Base-by-base conservation (phyloP, 2,329 filamentous ascomycete species). In the Colletotrichum chlorophyti region DNA sequence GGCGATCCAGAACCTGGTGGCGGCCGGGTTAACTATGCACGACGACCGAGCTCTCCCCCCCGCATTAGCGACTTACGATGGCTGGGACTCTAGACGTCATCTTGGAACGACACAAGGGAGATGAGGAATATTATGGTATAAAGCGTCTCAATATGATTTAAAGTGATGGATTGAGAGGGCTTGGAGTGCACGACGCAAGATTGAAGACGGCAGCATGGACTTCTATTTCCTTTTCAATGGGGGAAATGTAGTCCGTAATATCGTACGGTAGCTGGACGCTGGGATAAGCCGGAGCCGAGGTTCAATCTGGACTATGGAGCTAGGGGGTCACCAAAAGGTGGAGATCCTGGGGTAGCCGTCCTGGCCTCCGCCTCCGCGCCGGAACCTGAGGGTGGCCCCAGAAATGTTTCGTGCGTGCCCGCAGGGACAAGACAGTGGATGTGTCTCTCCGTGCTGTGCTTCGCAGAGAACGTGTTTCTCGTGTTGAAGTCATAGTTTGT, bases 1-100 rank as follows among this genome's bases (percentile, higher is more conserved):
- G 91, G 73, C 82, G 80, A 67, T 81, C 69, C 53, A 73, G 69
- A 53, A 78, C 79, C 81, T 83, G 55, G 14, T 26, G 42, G 19
- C 43, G 26, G 31, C 15, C 24, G 14, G 19, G 23, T 58, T 48
- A 60, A 51, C 57, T 26, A 40, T 31, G 57, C 29, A 31, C 10
- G 35, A 17, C 40, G 15, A 45, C 31, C 8, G 31, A 23, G 52
- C 37, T 11, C 50, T 15, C 31, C 27, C 31, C 58, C 53, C 53
- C 32, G 53, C 45, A 46, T 23, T 41, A 3, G 31, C 19, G 19
- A 60, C 65, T 55, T 54, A 67, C 65, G 29, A 67, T 67, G 43
- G 63, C 63, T 46, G 65, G 65, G 19, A 61, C 63, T 58, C 58
- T 63, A 51, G 63, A 61, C 32, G 65, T 60, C 65, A 68, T 67